These are phyloP conservation scores for Leishmania amazonensis DNA, from an alignment of 208 protist genomes.

Conservation along the genomic window DNA sequence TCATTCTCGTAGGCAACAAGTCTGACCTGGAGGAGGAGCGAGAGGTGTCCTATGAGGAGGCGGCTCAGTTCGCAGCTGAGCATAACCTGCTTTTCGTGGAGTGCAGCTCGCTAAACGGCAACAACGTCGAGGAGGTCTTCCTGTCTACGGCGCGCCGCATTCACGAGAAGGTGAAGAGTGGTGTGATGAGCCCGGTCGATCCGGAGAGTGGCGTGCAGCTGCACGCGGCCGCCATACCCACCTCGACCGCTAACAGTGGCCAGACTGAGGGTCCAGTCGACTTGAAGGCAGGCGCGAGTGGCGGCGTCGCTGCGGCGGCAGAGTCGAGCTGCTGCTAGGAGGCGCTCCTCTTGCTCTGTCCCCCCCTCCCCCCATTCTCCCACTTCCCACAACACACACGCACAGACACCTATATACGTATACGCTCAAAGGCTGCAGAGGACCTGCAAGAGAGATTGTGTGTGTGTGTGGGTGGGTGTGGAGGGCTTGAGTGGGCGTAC, in stretches of 20 bases:
- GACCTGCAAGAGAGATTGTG: not conserved
- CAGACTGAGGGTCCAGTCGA: slow-evolving; percentile 4
- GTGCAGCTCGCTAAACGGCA: slow-evolving; percentile 92
- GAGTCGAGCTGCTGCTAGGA: slow-evolving; percentile 24
- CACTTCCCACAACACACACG: not conserved
- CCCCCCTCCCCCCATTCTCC: no score
- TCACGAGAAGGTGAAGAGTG: slow-evolving; percentile 94
- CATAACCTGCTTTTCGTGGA: slow-evolving; percentile 96
- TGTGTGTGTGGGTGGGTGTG: not conserved
- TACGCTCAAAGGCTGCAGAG: not conserved
- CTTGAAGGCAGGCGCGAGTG: slow-evolving; percentile 10
- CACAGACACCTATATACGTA: not conserved
- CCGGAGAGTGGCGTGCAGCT: slow-evolving; percentile 84
- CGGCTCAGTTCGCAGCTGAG: slow-evolving; percentile 94
- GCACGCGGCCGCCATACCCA: slow-evolving; percentile 51
- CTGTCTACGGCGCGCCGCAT: slow-evolving; percentile 92
- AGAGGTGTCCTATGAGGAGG: slow-evolving; percentile 97
- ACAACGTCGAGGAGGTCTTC: slow-evolving; percentile 95
- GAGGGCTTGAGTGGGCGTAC: not conserved
- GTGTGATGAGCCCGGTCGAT: slow-evolving; percentile 84
- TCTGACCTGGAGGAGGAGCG: slow-evolving; percentile 94
- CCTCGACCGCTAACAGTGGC: slow-evolving; percentile 18
- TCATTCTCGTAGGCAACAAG: slow-evolving; percentile 97
- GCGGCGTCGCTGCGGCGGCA: slow-evolving; percentile 5
- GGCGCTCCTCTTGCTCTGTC: not conserved